Conservation (phyloP, 345 rosid genomes). For the Populus tremula region DNA sequence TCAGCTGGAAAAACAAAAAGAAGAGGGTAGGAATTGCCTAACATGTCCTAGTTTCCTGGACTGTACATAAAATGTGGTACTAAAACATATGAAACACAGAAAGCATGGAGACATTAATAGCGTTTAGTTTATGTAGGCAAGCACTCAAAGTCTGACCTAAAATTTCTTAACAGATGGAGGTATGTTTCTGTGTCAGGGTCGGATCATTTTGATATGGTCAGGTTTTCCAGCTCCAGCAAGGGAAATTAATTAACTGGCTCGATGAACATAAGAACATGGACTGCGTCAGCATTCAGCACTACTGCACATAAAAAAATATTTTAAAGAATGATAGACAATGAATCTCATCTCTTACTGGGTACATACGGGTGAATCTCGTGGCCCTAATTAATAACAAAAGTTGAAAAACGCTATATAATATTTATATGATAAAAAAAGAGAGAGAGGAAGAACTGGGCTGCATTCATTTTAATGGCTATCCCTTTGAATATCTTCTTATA, state of each 20-base stretch:
- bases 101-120: not conserved
- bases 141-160: not conserved
- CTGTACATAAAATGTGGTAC: not conserved
- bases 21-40: not conserved
- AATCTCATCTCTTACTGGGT: conserved; percentile 12
- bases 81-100: not conserved
- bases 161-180: not conserved
- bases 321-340: conserved; percentile 15
- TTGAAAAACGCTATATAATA: conserved; percentile 2
- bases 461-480: not conserved
- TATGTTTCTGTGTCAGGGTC: not conserved
- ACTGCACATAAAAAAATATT: not conserved
- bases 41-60: too few relatives aligned
- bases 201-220: not conserved
- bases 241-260: not conserved
- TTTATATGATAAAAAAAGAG: too few relatives aligned
- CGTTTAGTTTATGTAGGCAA: not conserved
- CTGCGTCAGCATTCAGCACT: not conserved
- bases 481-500: not conserved
- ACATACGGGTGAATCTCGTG: conserved; percentile 21
- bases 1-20: too few relatives aligned
- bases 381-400: not conserved
- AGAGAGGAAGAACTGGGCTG: not conserved
- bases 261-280: not conserved
- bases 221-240: not conserved